phyloP scores from a whole-genome alignment of 2,329 filamentous ascomycete species.

The Nemania sp. region DNA sequence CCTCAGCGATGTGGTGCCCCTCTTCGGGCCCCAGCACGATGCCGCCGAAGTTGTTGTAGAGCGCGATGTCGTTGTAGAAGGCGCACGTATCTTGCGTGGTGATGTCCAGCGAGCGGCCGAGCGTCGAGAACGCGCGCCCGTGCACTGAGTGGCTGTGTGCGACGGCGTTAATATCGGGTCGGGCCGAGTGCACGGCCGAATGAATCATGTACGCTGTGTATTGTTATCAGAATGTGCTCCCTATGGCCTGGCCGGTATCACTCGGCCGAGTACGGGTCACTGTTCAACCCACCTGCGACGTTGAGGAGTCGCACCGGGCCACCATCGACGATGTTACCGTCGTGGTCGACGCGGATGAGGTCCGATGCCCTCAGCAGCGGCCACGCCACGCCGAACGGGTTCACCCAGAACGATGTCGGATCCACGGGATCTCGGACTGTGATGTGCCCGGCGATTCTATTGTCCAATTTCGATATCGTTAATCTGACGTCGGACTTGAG shows the following conservation, averaged over 20 bases:
- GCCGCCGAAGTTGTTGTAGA: conserved; percentile 54
- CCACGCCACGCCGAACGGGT: conserved; percentile 66
- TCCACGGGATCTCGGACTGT: conserved; percentile 63
- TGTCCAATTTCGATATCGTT: conserved; percentile 4
- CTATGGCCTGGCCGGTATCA: neutral
- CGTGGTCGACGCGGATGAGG: conserved; percentile 66
- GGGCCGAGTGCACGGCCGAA: conserved; percentile 55
- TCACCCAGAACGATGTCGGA: conserved; percentile 66
- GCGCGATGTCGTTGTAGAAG: conserved; percentile 56
- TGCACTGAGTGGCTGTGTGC: conserved; percentile 60
- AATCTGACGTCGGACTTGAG: neutral
- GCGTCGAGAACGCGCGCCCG: conserved; percentile 60
- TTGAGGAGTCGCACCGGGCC: conserved; percentile 48
- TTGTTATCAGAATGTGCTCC: conserved; percentile 5
- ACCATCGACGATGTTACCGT: conserved; percentile 65
- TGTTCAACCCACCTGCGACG: conserved; percentile 31
- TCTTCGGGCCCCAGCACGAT: conserved; percentile 57
- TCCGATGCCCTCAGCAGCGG: conserved; percentile 65
- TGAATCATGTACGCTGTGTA: conserved; percentile 52
- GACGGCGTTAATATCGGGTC: conserved; percentile 58
- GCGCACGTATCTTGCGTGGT: conserved; percentile 65
- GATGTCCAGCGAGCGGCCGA: conserved; percentile 66
- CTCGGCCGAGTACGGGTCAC: neutral
- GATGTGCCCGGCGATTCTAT: conserved; percentile 64
- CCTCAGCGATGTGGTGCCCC: conserved; percentile 51